These are phyloP conservation scores for Paratinospora sagittata DNA, from an alignment of 164 flowering plant genomes.

Conservation along the genomic window DNA sequence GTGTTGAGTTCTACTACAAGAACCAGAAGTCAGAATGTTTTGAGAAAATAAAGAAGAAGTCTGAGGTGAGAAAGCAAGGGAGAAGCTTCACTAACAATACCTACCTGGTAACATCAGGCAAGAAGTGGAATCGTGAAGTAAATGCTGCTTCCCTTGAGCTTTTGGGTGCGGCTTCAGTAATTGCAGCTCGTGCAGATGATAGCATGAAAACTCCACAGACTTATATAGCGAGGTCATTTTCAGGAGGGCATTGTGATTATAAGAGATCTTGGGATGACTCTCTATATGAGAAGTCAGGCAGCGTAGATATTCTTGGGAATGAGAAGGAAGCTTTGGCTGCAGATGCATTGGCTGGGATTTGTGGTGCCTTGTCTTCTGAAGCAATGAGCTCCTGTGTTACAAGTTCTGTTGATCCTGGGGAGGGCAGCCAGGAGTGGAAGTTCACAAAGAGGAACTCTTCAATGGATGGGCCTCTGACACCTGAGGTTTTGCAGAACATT, in stretches of 20 bases:
- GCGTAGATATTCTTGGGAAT: slow-evolving; percentile 31
- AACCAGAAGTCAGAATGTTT: slow-evolving; percentile 86
- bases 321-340: slow-evolving; percentile 79
- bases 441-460: slow-evolving; percentile 31
- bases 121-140: slow-evolving; percentile 61
- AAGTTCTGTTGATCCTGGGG: slow-evolving; percentile 62
- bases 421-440: slow-evolving; percentile 48
- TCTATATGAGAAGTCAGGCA: slow-evolving; percentile 28
- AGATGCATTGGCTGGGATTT: slow-evolving; percentile 78
- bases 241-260: slow-evolving; percentile 18
- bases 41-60: slow-evolving; percentile 49
- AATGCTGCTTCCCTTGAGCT: slow-evolving; percentile 82
- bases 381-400: slow-evolving; percentile 89
- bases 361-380: slow-evolving; percentile 84
- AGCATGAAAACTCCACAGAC: slow-evolving; percentile 21
- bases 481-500: slow-evolving; percentile 52
- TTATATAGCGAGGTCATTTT: slow-evolving; percentile 24
- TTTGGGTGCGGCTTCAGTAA: slow-evolving; percentile 66
- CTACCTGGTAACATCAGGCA: slow-evolving; percentile 60
- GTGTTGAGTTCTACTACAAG: slow-evolving; percentile 91
- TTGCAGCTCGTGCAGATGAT: slow-evolving; percentile 51
- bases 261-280: slow-evolving; percentile 24
- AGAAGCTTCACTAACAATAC: slow-evolving; percentile 36
- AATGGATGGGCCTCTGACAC: slow-evolving; percentile 33
- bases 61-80: slow-evolving; percentile 36